These are phyloP conservation scores for Colletotrichum euphorbiae DNA, from an alignment of 2,329 filamentous ascomycete genomes.

Conservation along the genomic window DNA sequence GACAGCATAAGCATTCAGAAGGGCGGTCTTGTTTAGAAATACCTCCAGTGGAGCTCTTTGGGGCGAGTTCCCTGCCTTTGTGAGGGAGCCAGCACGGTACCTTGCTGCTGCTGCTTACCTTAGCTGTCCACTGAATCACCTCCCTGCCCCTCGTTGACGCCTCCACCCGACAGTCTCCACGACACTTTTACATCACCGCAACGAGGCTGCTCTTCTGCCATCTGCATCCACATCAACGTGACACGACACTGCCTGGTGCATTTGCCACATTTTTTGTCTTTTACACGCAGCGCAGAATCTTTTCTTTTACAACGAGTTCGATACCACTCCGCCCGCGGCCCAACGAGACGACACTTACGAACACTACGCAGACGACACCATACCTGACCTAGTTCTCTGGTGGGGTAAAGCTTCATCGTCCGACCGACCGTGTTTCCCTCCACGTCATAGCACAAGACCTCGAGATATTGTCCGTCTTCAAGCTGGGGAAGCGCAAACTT, in stretches of 20 bases:
- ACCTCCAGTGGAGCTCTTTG: slow-evolving; percentile 9
- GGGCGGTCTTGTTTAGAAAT: slow-evolving; percentile 22
- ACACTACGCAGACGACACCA: slow-evolving; percentile 12
- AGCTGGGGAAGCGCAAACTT: slow-evolving; percentile 76
- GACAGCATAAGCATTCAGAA: neutral
- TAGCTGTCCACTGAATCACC: slow-evolving; percentile 20
- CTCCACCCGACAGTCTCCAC: slow-evolving; percentile 20
- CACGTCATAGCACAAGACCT: slow-evolving; percentile 35
- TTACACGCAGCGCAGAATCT: slow-evolving; percentile 42
- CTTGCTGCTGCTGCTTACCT: slow-evolving; percentile 9
- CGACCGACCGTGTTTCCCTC: slow-evolving; percentile 39
- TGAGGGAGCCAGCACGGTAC: neutral
- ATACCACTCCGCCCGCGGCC: slow-evolving; percentile 19
- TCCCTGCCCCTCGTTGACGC: slow-evolving; percentile 30
- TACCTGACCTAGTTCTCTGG: slow-evolving; percentile 42
- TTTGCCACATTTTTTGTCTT: neutral
- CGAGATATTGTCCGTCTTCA: slow-evolving; percentile 49
- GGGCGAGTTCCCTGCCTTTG: neutral
- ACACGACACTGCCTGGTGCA: slow-evolving; percentile 36
- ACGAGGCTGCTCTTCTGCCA: slow-evolving; percentile 29
- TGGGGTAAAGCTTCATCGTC: slow-evolving; percentile 52
- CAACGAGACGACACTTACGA: slow-evolving; percentile 9
- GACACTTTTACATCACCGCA: slow-evolving; percentile 37
- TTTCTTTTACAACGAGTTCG: slow-evolving; percentile 40
- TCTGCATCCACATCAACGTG: slow-evolving; percentile 22